Conservation (phyloP, 768 basidiomycete species). For the Mycena galopus region DNA sequence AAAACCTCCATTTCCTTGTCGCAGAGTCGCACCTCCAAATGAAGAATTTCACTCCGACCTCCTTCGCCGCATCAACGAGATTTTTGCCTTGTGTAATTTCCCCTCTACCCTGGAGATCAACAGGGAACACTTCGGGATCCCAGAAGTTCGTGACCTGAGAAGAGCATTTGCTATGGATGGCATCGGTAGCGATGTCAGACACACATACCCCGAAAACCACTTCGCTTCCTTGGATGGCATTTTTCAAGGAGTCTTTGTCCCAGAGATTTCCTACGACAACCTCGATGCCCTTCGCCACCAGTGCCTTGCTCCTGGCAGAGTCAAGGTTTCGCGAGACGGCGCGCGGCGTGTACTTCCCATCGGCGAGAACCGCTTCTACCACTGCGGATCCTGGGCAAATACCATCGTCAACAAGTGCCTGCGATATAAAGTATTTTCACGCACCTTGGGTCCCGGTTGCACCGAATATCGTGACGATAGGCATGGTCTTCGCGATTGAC, state of each 20-base stretch:
- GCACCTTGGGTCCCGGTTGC: too few species aligned
- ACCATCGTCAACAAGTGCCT: too few species aligned
- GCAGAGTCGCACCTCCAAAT: not conserved
- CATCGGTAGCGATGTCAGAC: too few species aligned
- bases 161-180: too few species aligned
- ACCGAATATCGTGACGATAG: too few species aligned
- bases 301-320: not conserved
- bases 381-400: not conserved
- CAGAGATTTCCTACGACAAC: not conserved
- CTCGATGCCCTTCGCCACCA: not conserved
- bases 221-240: not conserved
- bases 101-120: not conserved
- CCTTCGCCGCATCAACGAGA: not conserved
- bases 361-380: not conserved
- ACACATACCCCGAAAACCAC: not conserved
- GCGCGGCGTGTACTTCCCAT: not conserved
- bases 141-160: not conserved
- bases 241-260: not conserved
- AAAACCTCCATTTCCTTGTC: not conserved
- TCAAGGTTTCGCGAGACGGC: not conserved
- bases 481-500: too few species aligned
- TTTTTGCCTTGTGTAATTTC: not conserved
- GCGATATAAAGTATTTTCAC: too few species aligned
- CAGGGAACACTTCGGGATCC: not conserved
- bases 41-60: not conserved